Evolutionary conservation across 305 asterid genomes (phyloP), one percentile per base, ranked within the genome.

Genomic region (Solanum aculeatissimum): DNA sequence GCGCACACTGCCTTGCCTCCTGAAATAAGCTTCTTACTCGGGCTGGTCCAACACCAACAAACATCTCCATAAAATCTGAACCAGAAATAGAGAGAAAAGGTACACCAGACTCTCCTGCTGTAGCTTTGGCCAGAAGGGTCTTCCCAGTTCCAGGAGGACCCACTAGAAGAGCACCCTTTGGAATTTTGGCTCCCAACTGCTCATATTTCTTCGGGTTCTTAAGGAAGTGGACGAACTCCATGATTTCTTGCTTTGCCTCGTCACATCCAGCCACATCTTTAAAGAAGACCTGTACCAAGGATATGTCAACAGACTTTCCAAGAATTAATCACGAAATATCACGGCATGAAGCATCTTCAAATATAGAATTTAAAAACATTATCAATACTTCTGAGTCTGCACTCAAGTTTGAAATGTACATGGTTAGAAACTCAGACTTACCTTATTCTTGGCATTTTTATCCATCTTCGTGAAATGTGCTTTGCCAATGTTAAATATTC

Each of bases 111-210:
- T 93, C 98, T 83, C 97, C 97, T 6, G 98, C 96, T 38, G 98
- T 94, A 86, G 98, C 98, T 88, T 95, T 95, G 27, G 97, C 98
- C 6, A 95, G 93, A 75, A 95, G 97, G 10, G 98, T 95, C 89
- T 95, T 93, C 80, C 98, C 98, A 29, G 98, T 95, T 66, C 98
- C 98, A 4, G 98, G 98, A 63, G 98, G 98, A 23, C 97, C 98
- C 9, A 95, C 96, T 70, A 95, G 93, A 81, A 95, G 92, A 83
- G 98, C 96, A 63, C 98, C 98, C 90, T 87, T 93, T 0, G 98
- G 98, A 83, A 94, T 93, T 91, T 93, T 93, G 15, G 97, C 97
- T 23, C 98, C 98, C 49, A 95, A 86, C 57, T 86, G 91, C 87
- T 94, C 93, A 27, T 95, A 95, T 87, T 93, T 95, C 83, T 95